A percentile compares a stretch with the other conserved stretches of the same genome.
These are phyloP conservation scores for Aspergillus proliferans DNA, from an alignment of 2,329 filamentous ascomycete genomes.

Conservation along the genomic window DNA sequence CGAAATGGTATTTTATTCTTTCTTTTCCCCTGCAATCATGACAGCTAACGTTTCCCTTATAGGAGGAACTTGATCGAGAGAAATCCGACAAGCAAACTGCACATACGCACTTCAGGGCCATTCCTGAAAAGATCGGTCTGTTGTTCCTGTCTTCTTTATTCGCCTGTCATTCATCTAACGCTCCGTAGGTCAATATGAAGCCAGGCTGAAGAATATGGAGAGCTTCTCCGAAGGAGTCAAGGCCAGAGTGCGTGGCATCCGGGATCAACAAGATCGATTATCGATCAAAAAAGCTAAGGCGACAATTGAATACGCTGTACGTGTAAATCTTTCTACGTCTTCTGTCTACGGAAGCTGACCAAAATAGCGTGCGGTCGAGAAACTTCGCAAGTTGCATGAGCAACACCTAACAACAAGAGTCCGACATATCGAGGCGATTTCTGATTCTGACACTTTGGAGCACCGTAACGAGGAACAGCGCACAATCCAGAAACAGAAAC, in stretches of 20 bases:
- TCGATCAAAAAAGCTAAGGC: slow-evolving; percentile 52
- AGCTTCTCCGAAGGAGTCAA: slow-evolving; percentile 38
- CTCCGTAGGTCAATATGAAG: slow-evolving; percentile 37
- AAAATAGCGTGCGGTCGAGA: slow-evolving; percentile 52
- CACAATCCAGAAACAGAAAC: slow-evolving; percentile 36
- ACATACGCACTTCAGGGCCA: slow-evolving; percentile 56
- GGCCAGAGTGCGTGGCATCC: slow-evolving; percentile 46
- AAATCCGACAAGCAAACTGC: slow-evolving; percentile 64
- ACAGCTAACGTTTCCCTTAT: slow-evolving; percentile 9
- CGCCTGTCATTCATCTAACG: slow-evolving; percentile 17
- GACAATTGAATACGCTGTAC: slow-evolving; percentile 51
- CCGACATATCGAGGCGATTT: slow-evolving; percentile 70
- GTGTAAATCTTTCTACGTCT: slow-evolving; percentile 11
- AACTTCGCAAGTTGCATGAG: slow-evolving; percentile 57
- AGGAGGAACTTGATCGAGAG: slow-evolving; percentile 43
- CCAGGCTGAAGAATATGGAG: slow-evolving; percentile 39
- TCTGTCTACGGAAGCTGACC: not conserved
- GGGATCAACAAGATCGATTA: slow-evolving; percentile 50
- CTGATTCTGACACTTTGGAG: slow-evolving; percentile 66
- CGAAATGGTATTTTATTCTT: slow-evolving; percentile 36
- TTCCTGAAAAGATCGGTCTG: slow-evolving; percentile 68
- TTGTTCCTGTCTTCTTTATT: slow-evolving; percentile 15
- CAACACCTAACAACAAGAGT: slow-evolving; percentile 65
- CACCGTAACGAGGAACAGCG: slow-evolving; percentile 58
- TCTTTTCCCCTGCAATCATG: not conserved